phyloP scores from a whole-genome alignment of 2,329 filamentous ascomycete genomes.

The Rugonectria rugulosa region DNA sequence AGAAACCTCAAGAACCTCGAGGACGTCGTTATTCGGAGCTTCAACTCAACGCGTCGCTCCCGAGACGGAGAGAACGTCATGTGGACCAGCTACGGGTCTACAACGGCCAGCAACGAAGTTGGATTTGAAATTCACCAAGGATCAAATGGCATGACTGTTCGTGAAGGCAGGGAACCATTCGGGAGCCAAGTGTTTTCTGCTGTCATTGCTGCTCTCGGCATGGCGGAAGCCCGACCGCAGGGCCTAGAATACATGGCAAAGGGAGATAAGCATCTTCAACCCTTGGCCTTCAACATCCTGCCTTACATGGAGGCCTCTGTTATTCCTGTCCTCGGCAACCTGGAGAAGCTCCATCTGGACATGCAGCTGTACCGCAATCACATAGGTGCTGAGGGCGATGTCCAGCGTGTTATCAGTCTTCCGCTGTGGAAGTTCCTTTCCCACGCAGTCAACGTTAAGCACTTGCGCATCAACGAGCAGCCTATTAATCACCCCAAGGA shows the following conservation, averaged over 20 bases:
- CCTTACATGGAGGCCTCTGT: slow-evolving; percentile 47
- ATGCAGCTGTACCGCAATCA: slow-evolving; percentile 32
- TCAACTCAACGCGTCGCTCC: slow-evolving; percentile 55
- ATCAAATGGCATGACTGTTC: not conserved
- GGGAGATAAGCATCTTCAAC: slow-evolving; percentile 40
- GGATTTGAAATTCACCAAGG: slow-evolving; percentile 33
- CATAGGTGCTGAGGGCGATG: not conserved
- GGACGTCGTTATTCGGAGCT: slow-evolving; percentile 67
- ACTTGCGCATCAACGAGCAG: slow-evolving; percentile 59
- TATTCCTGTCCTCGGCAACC: slow-evolving; percentile 50
- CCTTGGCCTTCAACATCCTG: slow-evolving; percentile 57
- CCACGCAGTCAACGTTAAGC: slow-evolving; percentile 50
- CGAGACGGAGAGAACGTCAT: slow-evolving; percentile 53
- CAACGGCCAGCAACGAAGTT: slow-evolving; percentile 47
- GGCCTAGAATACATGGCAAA: slow-evolving; percentile 58
- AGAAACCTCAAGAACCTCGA: slow-evolving; percentile 60
- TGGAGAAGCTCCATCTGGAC: slow-evolving; percentile 53
- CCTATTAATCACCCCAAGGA: slow-evolving; percentile 8
- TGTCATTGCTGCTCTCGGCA: slow-evolving; percentile 52
- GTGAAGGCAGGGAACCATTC: slow-evolving; percentile 24
- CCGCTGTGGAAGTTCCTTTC: slow-evolving; percentile 37
- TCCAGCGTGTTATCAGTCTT: not conserved
- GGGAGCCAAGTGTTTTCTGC: slow-evolving; percentile 48
- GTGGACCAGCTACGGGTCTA: slow-evolving; percentile 65
- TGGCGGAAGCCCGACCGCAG: slow-evolving; percentile 46